Conservation (phyloP, 768 basidiomycete genomes). For the Dacryopinax primogenitus region DNA sequence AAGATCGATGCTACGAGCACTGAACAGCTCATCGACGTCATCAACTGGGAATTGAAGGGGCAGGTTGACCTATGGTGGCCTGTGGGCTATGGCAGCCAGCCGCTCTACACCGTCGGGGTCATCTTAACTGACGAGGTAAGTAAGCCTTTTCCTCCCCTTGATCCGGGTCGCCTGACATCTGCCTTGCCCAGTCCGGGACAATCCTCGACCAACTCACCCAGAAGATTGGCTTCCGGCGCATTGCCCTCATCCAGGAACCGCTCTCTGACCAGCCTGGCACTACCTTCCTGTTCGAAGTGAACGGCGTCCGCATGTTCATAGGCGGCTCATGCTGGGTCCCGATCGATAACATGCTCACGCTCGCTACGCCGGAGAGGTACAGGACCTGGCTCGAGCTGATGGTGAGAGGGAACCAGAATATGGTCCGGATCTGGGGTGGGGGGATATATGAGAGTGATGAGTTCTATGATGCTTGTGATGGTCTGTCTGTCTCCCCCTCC, state of each 20-base stretch:
- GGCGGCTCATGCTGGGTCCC: conserved; percentile 36
- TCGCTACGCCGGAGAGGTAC: conserved; percentile 28
- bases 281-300: conserved; percentile 40
- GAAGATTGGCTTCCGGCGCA: conserved; percentile 35
- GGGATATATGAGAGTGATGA: conserved; percentile 32
- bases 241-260: conserved; percentile 35
- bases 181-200: not conserved
- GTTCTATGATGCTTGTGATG: conserved; percentile 31
- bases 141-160: not conserved
- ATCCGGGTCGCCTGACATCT: not conserved
- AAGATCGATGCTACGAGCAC: not conserved
- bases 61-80: conserved; percentile 37
- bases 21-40: not conserved
- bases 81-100: conserved; percentile 31
- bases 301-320: conserved; percentile 36
- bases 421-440: conserved; percentile 36
- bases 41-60: conserved; percentile 26
- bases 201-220: conserved; percentile 18
- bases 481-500: conserved; percentile 9
- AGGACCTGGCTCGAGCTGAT: conserved; percentile 30
- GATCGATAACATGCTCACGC: conserved; percentile 30
- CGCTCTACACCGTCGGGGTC: conserved; percentile 30
- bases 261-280: conserved; percentile 32
- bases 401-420: conserved; percentile 35
- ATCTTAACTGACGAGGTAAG: conserved; percentile 25